A percentile compares a stretch with the other conserved stretches of the same genome.
Conservation (phyloP, 2,329 filamentous ascomycete genomes). For the Fusarium liriodendri region DNA sequence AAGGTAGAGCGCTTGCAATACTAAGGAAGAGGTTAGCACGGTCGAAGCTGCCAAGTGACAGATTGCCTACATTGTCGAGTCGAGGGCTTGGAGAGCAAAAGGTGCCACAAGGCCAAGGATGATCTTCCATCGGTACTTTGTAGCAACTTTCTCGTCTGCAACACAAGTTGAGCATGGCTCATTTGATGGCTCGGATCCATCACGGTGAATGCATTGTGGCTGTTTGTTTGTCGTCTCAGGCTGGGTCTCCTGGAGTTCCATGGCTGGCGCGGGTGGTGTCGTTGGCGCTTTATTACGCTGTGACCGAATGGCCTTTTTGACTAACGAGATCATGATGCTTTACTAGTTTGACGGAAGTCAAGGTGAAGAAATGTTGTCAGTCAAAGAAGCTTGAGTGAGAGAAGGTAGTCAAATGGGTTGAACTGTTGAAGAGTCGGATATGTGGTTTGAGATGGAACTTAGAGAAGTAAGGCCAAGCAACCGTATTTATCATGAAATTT, state of each 20-base stretch:
- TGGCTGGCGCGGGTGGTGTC: background rate
- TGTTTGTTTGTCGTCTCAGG: slow-evolving; percentile 15
- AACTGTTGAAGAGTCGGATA: background rate
- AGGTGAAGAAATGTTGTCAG: background rate
- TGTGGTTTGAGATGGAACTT: background rate
- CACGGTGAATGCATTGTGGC: slow-evolving; percentile 37
- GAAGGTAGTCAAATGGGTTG: background rate
- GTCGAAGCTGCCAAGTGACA: background rate
- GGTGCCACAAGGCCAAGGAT: slow-evolving; percentile 69
- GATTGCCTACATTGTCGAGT: slow-evolving; percentile 66
- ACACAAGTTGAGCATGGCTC: slow-evolving; percentile 46
- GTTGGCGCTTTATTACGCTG: slow-evolving; percentile 8
- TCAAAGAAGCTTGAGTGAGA: background rate
- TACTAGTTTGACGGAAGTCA: background rate
- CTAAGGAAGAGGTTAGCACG: slow-evolving; percentile 32
- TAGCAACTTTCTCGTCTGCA: slow-evolving; percentile 48
- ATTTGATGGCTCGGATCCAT: slow-evolving; percentile 15
- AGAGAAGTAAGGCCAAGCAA: background rate
- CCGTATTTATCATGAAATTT: slow-evolving; percentile 22
- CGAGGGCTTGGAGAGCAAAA: slow-evolving; percentile 71
- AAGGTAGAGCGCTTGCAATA: slow-evolving; percentile 53
- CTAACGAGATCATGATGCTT: slow-evolving; percentile 24
- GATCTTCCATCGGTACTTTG: slow-evolving; percentile 66
- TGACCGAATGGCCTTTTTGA: slow-evolving; percentile 23
- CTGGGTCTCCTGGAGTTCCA: background rate